phyloP scores from a whole-genome alignment of 192 early-diverging fungal species.

The Kickxella alabastrina region DNA sequence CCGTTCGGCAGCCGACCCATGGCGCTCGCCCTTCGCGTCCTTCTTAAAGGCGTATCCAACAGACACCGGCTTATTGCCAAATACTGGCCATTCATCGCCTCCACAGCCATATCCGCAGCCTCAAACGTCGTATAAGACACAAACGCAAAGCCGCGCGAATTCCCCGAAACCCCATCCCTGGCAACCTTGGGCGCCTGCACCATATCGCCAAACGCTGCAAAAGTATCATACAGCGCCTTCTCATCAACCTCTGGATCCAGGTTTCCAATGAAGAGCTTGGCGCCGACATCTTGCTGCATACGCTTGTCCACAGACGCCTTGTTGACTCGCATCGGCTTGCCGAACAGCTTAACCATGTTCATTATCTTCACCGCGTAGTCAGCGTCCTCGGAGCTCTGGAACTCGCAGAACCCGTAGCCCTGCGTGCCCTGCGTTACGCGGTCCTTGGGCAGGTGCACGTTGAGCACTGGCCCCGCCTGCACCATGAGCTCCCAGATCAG shows the following conservation, averaged over 20 bases:
- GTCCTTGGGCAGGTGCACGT: slow-evolving; percentile 97
- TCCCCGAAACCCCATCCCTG: slow-evolving; percentile 79
- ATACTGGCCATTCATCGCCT: slow-evolving; percentile 97
- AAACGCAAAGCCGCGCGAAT: slow-evolving; percentile 91
- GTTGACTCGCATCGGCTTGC: slow-evolving; percentile 94
- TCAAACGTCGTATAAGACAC: slow-evolving; percentile 92
- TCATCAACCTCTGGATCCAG: slow-evolving; percentile 90
- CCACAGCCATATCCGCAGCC: slow-evolving; percentile 92
- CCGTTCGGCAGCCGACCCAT: slow-evolving; percentile 91
- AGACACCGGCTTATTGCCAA: slow-evolving; percentile 88
- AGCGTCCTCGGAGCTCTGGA: slow-evolving; percentile 88
- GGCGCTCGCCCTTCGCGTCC: slow-evolving; percentile 95
- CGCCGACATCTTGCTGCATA: slow-evolving; percentile 84
- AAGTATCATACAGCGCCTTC: slow-evolving; percentile 89
- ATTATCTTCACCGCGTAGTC: slow-evolving; percentile 96
- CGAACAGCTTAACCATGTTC: slow-evolving; percentile 94
- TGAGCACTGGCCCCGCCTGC: slow-evolving; percentile 91
- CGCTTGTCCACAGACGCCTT: slow-evolving; percentile 82
- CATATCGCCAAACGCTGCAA: slow-evolving; percentile 90
- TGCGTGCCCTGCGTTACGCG: slow-evolving; percentile 90
- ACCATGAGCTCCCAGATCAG: slow-evolving; percentile 98
- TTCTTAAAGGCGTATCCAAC: slow-evolving; percentile 97
- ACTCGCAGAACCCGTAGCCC: slow-evolving; percentile 97
- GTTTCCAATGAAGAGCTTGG: slow-evolving; percentile 95
- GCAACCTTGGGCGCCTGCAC: slow-evolving; percentile 83